Percentiles rank a stretch among this genome's conserved stretches.
phyloP scores from a whole-genome alignment of 768 basidiomycete genomes.

The Serpula lacrymans region DNA sequence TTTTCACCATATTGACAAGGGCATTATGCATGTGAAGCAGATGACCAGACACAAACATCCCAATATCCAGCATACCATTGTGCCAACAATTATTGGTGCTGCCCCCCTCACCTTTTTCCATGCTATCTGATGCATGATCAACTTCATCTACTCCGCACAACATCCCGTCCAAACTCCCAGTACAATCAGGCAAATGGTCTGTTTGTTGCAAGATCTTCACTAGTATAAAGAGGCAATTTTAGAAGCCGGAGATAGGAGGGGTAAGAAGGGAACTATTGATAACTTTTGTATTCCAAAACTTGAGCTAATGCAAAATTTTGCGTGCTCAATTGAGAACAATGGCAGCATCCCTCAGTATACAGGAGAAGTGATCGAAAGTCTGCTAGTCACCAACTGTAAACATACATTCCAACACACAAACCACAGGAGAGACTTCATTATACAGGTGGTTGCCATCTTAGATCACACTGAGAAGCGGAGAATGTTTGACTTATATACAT shows the following conservation, averaged over 20 bases:
- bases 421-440: slow-evolving; percentile 26
- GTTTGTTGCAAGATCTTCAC: no score
- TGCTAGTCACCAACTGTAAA: no score
- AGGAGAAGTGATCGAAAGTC: no score
- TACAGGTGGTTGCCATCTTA: slow-evolving; percentile 31
- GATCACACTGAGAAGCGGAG: slow-evolving; percentile 28
- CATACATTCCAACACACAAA: no score
- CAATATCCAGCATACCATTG: slow-evolving; percentile 22
- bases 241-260: slow-evolving; percentile 24
- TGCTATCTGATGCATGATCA: slow-evolving; percentile 31
- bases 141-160: slow-evolving; percentile 37
- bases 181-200: no score
- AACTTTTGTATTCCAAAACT: slow-evolving; percentile 42
- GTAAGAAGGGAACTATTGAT: slow-evolving; percentile 18
- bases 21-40: slow-evolving; percentile 24
- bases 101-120: slow-evolving; percentile 24
- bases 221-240: slow-evolving; percentile 29
- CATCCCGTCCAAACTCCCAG: no score
- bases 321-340: no score
- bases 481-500: slow-evolving; percentile 19
- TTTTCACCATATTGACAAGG: slow-evolving; percentile 21
- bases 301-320: slow-evolving; percentile 33
- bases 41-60: slow-evolving; percentile 22
- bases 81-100: slow-evolving; percentile 32
- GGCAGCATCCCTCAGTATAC: no score